phyloP scores from a whole-genome alignment of 768 basidiomycete species.

The Leucosporidium creatinivorum region DNA sequence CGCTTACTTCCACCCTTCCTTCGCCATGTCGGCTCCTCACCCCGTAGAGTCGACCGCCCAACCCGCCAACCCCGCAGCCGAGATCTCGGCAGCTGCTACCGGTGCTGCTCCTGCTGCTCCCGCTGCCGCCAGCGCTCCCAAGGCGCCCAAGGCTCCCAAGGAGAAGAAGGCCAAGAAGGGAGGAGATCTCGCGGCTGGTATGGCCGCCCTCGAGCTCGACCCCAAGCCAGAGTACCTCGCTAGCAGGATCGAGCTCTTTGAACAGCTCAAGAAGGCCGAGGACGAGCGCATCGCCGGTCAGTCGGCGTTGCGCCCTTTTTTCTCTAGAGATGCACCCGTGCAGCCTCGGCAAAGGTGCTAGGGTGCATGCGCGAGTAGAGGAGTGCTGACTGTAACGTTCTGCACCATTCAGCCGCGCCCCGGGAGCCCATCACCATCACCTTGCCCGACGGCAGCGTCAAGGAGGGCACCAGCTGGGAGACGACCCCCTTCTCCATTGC shows the following conservation, averaged over 20 bases:
- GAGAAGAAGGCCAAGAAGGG: slow-evolving; percentile 36
- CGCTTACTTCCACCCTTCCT: too few species aligned
- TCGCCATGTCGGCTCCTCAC: too few species aligned
- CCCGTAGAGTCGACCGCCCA: too few species aligned
- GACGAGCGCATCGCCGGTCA: slow-evolving; percentile 70
- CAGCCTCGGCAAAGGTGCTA: neutral
- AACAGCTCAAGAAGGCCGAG: slow-evolving; percentile 73
- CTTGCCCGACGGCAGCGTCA: slow-evolving; percentile 74
- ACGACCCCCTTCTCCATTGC: slow-evolving; percentile 88
- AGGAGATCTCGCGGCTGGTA: slow-evolving; percentile 29
- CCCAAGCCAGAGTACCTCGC: slow-evolving; percentile 82
- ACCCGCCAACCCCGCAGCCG: neutral
- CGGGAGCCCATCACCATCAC: slow-evolving; percentile 76
- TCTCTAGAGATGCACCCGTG: neutral
- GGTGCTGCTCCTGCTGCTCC: too few species aligned
- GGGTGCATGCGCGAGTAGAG: neutral
- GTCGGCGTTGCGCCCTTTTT: slow-evolving; percentile 33
- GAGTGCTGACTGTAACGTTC: neutral
- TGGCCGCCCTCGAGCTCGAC: slow-evolving; percentile 33
- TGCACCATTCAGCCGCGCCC: slow-evolving; percentile 47
- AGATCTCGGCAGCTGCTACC: too few species aligned
- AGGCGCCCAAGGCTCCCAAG: slow-evolving; percentile 40
- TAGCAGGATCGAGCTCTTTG: slow-evolving; percentile 81
- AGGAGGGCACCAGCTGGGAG: slow-evolving; percentile 84
- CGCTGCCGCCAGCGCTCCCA: slow-evolving; percentile 44